Conservation (phyloP, 2,329 filamentous ascomycete genomes). For the Botrytis byssoidea region DNA sequence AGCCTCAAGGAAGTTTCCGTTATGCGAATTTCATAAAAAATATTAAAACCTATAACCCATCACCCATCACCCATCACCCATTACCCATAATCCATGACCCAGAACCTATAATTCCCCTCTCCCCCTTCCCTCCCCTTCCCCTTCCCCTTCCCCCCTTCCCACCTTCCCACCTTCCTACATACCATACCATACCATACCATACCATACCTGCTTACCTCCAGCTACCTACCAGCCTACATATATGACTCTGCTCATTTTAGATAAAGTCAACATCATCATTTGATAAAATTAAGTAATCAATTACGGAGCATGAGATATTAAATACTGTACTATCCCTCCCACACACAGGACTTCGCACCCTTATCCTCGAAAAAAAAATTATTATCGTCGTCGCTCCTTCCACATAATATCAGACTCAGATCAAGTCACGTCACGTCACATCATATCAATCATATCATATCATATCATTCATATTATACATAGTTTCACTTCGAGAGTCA, state of each 20-base stretch:
- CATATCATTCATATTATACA: background rate
- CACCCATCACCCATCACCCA: background rate
- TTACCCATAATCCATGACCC: background rate
- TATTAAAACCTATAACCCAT: background rate
- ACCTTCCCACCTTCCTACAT: background rate
- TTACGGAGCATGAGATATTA: background rate
- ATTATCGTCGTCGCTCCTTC: background rate
- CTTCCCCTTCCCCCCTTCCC: background rate
- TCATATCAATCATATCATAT: background rate
- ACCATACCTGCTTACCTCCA: background rate
- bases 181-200: too few relatives aligned
- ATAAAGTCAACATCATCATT: background rate
- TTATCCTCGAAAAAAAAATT: background rate
- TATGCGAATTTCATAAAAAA: constrained; percentile 1
- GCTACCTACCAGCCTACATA: too few relatives aligned
- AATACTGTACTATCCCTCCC: background rate
- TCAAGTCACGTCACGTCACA: background rate
- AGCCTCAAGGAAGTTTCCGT: constrained; percentile 1
- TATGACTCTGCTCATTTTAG: background rate
- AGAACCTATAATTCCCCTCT: background rate
- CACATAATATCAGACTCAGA: background rate
- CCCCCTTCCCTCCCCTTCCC: background rate
- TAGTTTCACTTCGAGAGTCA: background rate
- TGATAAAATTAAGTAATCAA: background rate
- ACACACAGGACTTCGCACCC: background rate